These are phyloP conservation scores for Domatiomyces catenatus DNA, from an alignment of 2,329 filamentous ascomycete species.

Conservation along the genomic window DNA sequence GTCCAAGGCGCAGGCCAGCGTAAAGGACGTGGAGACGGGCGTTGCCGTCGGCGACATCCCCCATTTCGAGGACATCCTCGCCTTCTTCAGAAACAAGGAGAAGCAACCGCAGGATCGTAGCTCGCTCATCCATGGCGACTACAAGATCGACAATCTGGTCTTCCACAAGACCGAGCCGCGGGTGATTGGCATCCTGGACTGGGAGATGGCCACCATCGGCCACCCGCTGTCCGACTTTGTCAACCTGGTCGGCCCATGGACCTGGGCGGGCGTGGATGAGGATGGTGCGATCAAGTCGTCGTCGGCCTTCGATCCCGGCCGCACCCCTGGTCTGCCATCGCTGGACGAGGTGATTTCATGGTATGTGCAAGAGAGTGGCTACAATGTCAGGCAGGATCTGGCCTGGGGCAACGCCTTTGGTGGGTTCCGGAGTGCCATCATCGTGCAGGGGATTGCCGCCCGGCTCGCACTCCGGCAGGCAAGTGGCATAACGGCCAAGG, in stretches of 20 bases:
- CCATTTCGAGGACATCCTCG: constrained; percentile 63
- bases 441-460: constrained; percentile 81
- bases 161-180: constrained; percentile 76
- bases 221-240: constrained; percentile 80
- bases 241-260: constrained; percentile 46
- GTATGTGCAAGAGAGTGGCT: constrained; percentile 54
- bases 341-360: constrained; percentile 44
- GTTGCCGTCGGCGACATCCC: constrained; percentile 67
- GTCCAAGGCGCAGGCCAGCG: constrained; percentile 58
- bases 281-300: constrained; percentile 15
- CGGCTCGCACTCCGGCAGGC: constrained; percentile 71
- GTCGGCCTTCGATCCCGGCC: constrained; percentile 43
- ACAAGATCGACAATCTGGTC: constrained; percentile 80
- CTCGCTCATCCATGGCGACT: constrained; percentile 80
- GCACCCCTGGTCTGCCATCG: constrained; percentile 50
- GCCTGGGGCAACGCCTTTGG: constrained; percentile 50
- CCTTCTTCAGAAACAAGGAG: constrained; percentile 55
- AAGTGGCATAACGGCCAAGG: constrained; percentile 64
- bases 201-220: constrained; percentile 95
- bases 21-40: constrained; percentile 61
- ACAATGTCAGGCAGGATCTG: constrained; percentile 49
- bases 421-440: constrained; percentile 42
- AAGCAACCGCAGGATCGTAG: constrained; percentile 62
- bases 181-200: constrained; percentile 87
- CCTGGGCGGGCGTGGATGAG: constrained; percentile 23